Conservation (phyloP, 352 stramenopile genomes). For the Globisporangium rhizosaccharum region DNA sequence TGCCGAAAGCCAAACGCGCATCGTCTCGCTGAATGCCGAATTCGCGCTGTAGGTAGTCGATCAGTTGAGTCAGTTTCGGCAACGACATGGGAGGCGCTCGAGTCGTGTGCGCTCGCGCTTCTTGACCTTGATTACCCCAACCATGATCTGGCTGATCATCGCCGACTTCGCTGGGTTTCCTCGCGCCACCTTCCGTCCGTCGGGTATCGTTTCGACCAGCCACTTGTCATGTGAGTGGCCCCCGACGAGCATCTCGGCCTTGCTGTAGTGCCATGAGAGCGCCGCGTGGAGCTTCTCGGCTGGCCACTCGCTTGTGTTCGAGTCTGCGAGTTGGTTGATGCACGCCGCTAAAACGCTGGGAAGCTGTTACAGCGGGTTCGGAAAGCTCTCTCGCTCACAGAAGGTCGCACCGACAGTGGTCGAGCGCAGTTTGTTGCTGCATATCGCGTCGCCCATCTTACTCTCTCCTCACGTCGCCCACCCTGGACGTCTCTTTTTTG, state of each 20-base stretch:
- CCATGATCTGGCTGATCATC: constrained; percentile 10
- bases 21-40: constrained; percentile 12
- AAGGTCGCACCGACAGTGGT: no score
- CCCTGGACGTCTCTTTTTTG: no score
- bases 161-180: constrained; percentile 6
- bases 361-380: no score
- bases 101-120: constrained; percentile 2
- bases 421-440: no score
- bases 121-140: constrained; percentile 5
- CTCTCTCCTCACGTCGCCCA: no score
- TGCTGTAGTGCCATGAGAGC: no score
- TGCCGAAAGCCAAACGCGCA: constrained; percentile 11
- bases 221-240: no score
- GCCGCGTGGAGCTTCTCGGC: no score
- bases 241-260: no score
- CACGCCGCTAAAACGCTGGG: constrained; percentile 13
- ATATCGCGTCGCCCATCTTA: no score
- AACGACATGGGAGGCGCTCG: constrained; percentile 8
- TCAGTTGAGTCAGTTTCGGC: not conserved
- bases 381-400: no score
- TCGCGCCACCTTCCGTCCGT: not conserved
- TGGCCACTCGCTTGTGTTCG: constrained; percentile 5
- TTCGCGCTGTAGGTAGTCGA: constrained; percentile 4
- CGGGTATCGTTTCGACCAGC: no score
- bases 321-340: constrained; percentile 15